Evolutionary conservation across 2,329 filamentous ascomycete genomes (phyloP).

Genomic region (Acrodontium crateriforme): DNA sequence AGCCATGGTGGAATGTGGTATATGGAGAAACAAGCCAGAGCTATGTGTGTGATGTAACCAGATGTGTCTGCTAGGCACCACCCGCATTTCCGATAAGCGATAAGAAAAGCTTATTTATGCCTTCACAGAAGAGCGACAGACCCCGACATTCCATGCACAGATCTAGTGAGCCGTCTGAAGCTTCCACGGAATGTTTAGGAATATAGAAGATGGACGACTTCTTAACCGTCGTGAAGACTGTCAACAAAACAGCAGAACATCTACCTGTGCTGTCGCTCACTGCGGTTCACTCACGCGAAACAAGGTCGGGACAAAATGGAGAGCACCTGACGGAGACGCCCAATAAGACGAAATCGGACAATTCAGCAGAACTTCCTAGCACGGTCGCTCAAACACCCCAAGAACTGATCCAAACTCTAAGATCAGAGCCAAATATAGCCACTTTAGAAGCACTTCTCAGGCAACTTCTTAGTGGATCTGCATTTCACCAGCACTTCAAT

Average conservation of each 20-base stretch:
- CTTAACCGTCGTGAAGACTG: conserved; percentile 35
- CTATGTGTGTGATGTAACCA: no score
- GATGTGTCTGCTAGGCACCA: no score
- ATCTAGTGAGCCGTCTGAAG: no score
- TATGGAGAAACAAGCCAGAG: conserved; percentile 10
- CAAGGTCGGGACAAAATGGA: not conserved
- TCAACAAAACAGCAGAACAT: conserved; percentile 7
- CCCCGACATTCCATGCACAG: no score
- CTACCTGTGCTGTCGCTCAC: not conserved
- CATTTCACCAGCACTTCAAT: conserved; percentile 31
- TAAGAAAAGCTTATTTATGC: no score
- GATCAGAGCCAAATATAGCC: conserved; percentile 25
- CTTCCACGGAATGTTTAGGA: not conserved
- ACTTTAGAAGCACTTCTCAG: conserved; percentile 16
- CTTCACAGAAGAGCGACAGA: no score
- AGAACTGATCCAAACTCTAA: conserved; percentile 23
- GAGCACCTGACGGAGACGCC: conserved; percentile 1
- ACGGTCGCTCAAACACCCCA: conserved; percentile 5
- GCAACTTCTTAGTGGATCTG: conserved; percentile 3
- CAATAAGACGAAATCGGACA: not conserved
- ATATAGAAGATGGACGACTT: conserved; percentile 35
- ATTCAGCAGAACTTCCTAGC: no score
- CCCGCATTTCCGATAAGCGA: no score
- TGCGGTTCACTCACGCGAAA: not conserved
- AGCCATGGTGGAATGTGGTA: no score